Percentiles rank a stretch among this genome's conserved stretches.
phyloP scores from a whole-genome alignment of 2,329 filamentous ascomycete species.

The Pyrenophora teres region DNA sequence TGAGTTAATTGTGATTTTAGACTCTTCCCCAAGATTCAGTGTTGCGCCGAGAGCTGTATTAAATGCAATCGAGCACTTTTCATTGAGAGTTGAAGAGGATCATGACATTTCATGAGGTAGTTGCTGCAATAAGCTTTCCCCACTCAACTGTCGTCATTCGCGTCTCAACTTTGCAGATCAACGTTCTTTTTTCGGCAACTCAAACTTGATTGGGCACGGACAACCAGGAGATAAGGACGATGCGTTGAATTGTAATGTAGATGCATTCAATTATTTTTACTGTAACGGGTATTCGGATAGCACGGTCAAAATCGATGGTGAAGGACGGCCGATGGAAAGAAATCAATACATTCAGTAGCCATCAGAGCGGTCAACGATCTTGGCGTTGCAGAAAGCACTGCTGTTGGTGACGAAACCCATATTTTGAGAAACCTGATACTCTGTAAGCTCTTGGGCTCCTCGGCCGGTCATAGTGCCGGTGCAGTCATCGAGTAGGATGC shows the following conservation, averaged over 20 bases:
- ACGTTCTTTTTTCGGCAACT: constrained; percentile 14
- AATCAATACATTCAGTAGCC: background rate
- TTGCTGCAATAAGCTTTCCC: constrained; percentile 17
- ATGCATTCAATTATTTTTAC: constrained; percentile 4
- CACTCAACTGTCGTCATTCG: constrained; percentile 33
- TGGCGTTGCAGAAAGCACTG: constrained; percentile 35
- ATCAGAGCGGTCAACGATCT: constrained; percentile 12
- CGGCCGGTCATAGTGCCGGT: constrained; percentile 50
- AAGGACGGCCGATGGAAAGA: background rate
- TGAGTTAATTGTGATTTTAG: background rate
- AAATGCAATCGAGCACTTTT: too few relatives aligned
- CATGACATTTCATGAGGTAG: constrained; percentile 21
- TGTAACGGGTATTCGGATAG: constrained; percentile 12
- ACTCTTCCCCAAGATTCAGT: background rate
- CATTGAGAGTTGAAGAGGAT: background rate
- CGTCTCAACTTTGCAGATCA: constrained; percentile 33
- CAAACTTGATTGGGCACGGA: constrained; percentile 13
- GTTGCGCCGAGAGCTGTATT: too few relatives aligned
- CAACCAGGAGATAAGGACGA: constrained; percentile 5
- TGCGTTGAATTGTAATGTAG: constrained; percentile 1
- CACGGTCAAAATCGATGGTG: background rate
- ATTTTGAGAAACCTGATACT: constrained; percentile 50
- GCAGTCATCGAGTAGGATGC: constrained; percentile 49
- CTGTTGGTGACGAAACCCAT: constrained; percentile 51
- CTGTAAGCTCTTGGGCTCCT: constrained; percentile 47